Base-by-base conservation (phyloP, 2,329 filamentous ascomycete species). In the Aspergillus novoparasiticus region DNA sequence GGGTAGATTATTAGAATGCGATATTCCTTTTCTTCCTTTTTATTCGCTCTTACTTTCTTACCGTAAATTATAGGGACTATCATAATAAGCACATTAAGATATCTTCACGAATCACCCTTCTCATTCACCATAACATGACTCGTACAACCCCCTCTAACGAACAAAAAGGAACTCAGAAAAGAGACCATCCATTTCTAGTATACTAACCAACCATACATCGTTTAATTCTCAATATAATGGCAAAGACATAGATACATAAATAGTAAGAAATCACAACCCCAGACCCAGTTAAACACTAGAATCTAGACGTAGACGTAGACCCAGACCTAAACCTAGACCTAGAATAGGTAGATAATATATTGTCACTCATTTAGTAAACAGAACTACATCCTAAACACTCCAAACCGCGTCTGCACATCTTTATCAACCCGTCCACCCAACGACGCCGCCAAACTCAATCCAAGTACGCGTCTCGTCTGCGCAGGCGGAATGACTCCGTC, bases 401-500 rank as follows among this genome's bases (percentile, higher is more conserved):
- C 91, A 80, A 93, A 94, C 75, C 84, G 91, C 64, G 86, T 85
- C 56, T 86, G 86, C 10, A 85, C 82, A 72, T 84, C 83, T 10
- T 75, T 69, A 62, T 88, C 84, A 68, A 87, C 88, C 69, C 84
- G 86, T 1, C 91, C 90, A 46, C 88, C 87, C 76, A 93, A 80
- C 9, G 91, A 89, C 67, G 90, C 90, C 72, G 86, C 85, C 66
- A 94, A 77, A n/a, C 90, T 90, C 60, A 93, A 74, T 0, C 90
- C 91, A 3, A 94, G 82, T 67, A 93, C 90, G 53, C 84, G 82
- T 71, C 91, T 83, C 32, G 91, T 94, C 68, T 94, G 90, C 66
- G 90, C 87, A 0, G 91, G 91, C 1, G 89, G 89, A 58, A 94
- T 94, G 45, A 94, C 86, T 16, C 91, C 91, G 70, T 94, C 91